Percentiles rank a stretch among this genome's conserved stretches.
phyloP scores from a whole-genome alignment of 2,329 filamentous ascomycete species.

The Chalaropsis ovoidea region DNA sequence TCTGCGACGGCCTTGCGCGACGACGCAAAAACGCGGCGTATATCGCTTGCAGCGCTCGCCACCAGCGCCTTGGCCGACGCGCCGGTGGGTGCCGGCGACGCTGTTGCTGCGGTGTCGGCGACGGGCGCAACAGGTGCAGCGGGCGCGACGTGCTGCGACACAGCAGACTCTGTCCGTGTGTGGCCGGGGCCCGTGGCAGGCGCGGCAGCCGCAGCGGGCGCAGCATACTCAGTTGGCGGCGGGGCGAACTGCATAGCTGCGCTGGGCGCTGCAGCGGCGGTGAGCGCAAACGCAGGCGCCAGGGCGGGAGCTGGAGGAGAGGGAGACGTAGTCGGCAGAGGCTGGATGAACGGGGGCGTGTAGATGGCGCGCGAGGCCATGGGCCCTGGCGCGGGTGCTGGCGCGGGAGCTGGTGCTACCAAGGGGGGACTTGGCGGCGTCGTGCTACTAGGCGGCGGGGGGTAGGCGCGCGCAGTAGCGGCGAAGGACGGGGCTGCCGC shows the following conservation, averaged over 20 bases:
- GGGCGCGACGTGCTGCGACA: conserved; percentile 30
- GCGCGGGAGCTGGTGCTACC: conserved; percentile 3
- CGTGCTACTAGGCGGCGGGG: conserved; percentile 29
- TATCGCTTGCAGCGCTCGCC: conserved; percentile 24
- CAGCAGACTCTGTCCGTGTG: conserved; percentile 26
- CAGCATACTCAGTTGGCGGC: conserved; percentile 20
- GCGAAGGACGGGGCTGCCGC: conserved; percentile 20
- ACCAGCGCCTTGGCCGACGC: conserved; percentile 30
- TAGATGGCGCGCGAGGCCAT: not conserved
- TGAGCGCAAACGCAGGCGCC: not conserved
- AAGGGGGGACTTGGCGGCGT: conserved; percentile 16
- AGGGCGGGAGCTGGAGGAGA: not conserved
- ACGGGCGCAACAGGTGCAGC: too few species aligned
- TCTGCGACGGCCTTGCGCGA: conserved; percentile 25
- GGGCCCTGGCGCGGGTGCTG: not conserved
- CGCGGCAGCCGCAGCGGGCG: conserved; percentile 22
- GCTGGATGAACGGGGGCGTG: conserved; percentile 1
- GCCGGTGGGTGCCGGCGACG: conserved; percentile 11
- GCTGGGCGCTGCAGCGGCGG: not conserved
- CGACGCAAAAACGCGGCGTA: conserved; percentile 27
- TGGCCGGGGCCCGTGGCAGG: not conserved
- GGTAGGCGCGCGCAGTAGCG: conserved; percentile 28
- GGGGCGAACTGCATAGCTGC: conserved; percentile 23
- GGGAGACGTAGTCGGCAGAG: not conserved
- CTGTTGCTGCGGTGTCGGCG: not conserved